Percentiles rank a stretch among this genome's conserved stretches.
These are phyloP conservation scores for Bipolaris victoriae DNA, from an alignment of 2,329 filamentous ascomycete genomes.

Conservation along the genomic window DNA sequence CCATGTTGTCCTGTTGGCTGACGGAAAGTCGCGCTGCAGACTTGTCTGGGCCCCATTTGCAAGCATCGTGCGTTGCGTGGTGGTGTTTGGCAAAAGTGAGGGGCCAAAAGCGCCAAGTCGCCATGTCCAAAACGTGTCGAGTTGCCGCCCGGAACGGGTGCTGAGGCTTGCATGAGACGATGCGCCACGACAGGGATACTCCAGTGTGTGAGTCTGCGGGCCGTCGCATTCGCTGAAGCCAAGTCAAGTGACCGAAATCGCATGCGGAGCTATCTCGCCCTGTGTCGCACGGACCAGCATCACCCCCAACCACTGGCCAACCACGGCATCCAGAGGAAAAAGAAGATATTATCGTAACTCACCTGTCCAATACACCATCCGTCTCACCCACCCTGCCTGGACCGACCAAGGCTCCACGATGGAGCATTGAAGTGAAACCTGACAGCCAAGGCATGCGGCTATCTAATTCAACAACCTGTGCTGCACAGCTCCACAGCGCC, in stretches of 20 bases:
- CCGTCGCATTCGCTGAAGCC: slow-evolving; percentile 51
- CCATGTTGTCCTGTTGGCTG: slow-evolving; percentile 1
- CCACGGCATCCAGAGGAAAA: slow-evolving; percentile 38
- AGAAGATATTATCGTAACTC: slow-evolving; percentile 58
- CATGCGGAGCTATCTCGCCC: slow-evolving; percentile 58
- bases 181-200: slow-evolving; percentile 43
- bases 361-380: slow-evolving; percentile 88
- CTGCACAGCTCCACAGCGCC: slow-evolving; percentile 75
- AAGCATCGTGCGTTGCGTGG: slow-evolving; percentile 20
- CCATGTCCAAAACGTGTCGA: slow-evolving; percentile 42
- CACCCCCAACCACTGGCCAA: slow-evolving; percentile 37
- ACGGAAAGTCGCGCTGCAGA: slow-evolving; percentile 6
- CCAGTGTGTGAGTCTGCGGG: slow-evolving; percentile 44
- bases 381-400: slow-evolving; percentile 76
- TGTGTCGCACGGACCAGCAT: slow-evolving; percentile 35
- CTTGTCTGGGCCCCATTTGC: slow-evolving; percentile 21
- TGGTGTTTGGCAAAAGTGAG: slow-evolving; percentile 22
- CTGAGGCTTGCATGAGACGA: slow-evolving; percentile 41
- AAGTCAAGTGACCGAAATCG: slow-evolving; percentile 66
- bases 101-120: slow-evolving; percentile 34
- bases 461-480: slow-evolving; percentile 74
- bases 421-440: slow-evolving; percentile 75
- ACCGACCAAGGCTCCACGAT: slow-evolving; percentile 74
- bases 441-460: slow-evolving; percentile 89
- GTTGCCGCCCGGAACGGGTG: slow-evolving; percentile 47